Conservation (phyloP, 148 eudicot genomes). For the Diospyros lotus region DNA sequence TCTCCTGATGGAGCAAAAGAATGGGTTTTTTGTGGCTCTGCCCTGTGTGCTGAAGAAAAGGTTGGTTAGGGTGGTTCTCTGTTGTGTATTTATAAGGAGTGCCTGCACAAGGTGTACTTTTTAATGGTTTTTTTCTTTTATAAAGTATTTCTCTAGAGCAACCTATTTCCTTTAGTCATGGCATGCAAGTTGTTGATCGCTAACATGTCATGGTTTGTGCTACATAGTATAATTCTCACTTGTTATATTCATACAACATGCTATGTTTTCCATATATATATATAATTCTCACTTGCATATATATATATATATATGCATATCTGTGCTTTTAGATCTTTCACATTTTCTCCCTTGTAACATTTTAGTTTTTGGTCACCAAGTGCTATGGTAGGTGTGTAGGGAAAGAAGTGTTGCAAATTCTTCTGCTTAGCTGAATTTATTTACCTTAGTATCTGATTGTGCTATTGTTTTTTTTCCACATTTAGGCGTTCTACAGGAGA, state of each 20-base stretch:
- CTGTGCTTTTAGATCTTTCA: background rate
- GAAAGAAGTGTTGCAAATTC: background rate
- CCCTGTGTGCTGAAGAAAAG: constrained; percentile 76
- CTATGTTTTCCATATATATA: background rate
- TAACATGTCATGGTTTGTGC: background rate
- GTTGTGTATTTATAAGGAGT: background rate
- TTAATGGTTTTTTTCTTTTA: background rate
- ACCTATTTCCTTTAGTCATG: no score
- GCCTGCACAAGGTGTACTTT: background rate
- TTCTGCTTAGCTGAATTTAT: constrained; percentile 4
- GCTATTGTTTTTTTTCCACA: background rate
- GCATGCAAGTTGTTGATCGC: no score
- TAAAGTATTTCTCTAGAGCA: no score
- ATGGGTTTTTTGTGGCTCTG: constrained; percentile 86
- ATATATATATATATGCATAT: no score
- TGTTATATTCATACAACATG: background rate
- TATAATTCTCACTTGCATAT: background rate
- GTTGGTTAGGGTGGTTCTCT: constrained; percentile 28
- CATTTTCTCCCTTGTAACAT: background rate
- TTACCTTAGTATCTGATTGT: background rate
- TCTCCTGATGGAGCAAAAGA: constrained; percentile 34
- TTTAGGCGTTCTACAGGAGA: background rate
- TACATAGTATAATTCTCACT: background rate
- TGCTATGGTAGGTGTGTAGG: background rate
- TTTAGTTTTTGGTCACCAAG: background rate